Evolutionary conservation across 495 filamentous ascomycete species (phyloP), one percentile per base, ranked within the genome.

Genomic region (Penicillium crystallinum): DNA sequence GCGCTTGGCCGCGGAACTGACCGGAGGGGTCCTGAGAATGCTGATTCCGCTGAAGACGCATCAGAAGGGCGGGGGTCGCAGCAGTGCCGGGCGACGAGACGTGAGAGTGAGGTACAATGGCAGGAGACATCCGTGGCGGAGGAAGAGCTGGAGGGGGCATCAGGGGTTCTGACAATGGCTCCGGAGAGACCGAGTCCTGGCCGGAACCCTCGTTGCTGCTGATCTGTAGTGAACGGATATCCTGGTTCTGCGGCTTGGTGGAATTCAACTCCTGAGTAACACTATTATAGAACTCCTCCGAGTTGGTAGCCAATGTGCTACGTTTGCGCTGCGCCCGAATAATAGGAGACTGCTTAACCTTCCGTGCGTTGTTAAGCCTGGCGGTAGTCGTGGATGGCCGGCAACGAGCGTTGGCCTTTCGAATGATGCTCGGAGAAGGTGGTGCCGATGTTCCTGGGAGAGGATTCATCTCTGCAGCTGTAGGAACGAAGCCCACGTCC

Each of bases 41-140:
- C 29, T 68, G 70, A 18, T 67, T 67, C 43, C 71, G 69, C 39
- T 81, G 77, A 21, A 85, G 77, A 44, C 82, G 86, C 84, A 95
- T 92, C 53, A 95, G 66, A n/a, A 89, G 90, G 14, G 89, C 88
- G 0, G 90, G 90, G 2, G 90, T 93, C 17, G 87, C 89, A 14
- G 90, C 77, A 34, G 64, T 68, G 29, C 67, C 62, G 21, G 61
- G 64, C 0, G 64, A 56, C 39, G 67, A 25, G 2, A 22, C 10
- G 9, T 37, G 62, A 17, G 64, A 34, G 22, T 76, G 71, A 1
- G 71, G 71, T 46, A 67, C 65, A 6, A 84, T 74, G 36, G 77
- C 73, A 14, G 81, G 81, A 9, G 82, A 84, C 42, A 69, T 77
- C 17, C 73, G 73, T 3, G 73, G 67, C 41, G 74, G 71, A 15